Conservation (phyloP, 352 stramenopile species). For the Plasmopara viticola region DNA sequence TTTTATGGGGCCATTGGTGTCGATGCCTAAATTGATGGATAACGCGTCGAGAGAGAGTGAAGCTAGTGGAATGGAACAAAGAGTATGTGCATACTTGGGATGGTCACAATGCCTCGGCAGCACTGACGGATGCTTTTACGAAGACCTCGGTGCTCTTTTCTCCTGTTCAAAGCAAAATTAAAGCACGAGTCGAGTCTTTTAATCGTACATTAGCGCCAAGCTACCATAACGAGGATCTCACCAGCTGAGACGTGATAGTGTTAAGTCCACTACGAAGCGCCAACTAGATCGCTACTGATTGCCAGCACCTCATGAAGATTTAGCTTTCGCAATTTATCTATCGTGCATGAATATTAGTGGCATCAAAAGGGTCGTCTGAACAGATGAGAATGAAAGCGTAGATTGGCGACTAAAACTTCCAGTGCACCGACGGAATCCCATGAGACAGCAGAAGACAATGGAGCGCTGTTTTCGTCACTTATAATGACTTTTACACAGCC, state of each 20-base stretch:
- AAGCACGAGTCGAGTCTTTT: too few species aligned
- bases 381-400: too few species aligned
- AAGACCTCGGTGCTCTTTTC: slow-evolving; percentile 75
- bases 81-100: slow-evolving; percentile 51
- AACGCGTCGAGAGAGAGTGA: too few species aligned
- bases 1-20: too few species aligned
- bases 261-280: slow-evolving; percentile 66
- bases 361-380: too few species aligned
- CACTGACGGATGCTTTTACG: slow-evolving; percentile 65
- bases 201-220: too few species aligned
- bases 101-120: slow-evolving; percentile 68
- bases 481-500: slow-evolving; percentile 58
- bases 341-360: too few species aligned
- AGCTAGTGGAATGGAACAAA: too few species aligned
- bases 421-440: slow-evolving; percentile 66
- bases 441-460: slow-evolving; percentile 63
- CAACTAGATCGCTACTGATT: slow-evolving; percentile 56
- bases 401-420: slow-evolving; percentile 72
- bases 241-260: slow-evolving; percentile 44
- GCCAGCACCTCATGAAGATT: slow-evolving; percentile 70
- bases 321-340: too few species aligned
- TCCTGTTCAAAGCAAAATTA: slow-evolving; percentile 30
- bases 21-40: too few species aligned
- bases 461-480: slow-evolving; percentile 67
- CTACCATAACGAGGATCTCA: slow-evolving; percentile 78